Conservation (phyloP, 805 yeast genomes). For the Torulaspora quercuum region DNA sequence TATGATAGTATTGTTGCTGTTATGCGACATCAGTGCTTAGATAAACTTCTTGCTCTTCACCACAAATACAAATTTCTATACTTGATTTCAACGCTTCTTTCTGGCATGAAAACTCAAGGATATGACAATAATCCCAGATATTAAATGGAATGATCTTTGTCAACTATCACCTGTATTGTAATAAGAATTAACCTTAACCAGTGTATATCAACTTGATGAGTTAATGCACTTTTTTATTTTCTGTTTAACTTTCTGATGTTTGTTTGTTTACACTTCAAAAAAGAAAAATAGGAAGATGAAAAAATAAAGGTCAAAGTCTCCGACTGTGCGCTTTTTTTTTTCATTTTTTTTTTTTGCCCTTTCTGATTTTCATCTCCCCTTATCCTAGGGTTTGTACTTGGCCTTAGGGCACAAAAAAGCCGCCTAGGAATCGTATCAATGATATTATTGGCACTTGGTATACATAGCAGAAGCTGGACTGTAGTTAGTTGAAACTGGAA, state of each 20-base stretch:
- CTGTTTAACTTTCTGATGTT: slow-evolving; percentile 2
- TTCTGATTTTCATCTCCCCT: too few relatives aligned
- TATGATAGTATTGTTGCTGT: slow-evolving; percentile 5
- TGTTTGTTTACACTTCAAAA: slow-evolving; percentile 11
- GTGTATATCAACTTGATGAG: background rate
- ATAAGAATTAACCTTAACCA: too few relatives aligned
- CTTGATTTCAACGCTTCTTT: slow-evolving; percentile 1
- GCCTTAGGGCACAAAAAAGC: too few relatives aligned
- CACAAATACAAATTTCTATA: too few relatives aligned
- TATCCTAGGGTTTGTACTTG: too few relatives aligned
- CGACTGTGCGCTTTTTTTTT: background rate
- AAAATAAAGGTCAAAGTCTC: background rate
- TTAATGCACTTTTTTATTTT: background rate
- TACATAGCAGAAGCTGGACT: too few relatives aligned
- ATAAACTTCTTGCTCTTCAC: slow-evolving; percentile 1
- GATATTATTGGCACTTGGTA: too few relatives aligned
- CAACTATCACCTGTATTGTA: too few relatives aligned
- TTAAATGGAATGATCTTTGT: too few relatives aligned
- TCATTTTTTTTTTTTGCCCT: too few relatives aligned
- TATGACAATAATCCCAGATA: background rate
- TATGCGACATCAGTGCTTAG: slow-evolving; percentile 8
- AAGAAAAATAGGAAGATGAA: slow-evolving; percentile 7
- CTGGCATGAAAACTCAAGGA: slow-evolving; percentile 1
- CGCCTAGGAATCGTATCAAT: too few relatives aligned
- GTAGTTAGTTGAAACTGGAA: too few relatives aligned